phyloP scores from a whole-genome alignment of 192 early-diverging fungal genomes.

The Phlyctochytrium arcticum region DNA sequence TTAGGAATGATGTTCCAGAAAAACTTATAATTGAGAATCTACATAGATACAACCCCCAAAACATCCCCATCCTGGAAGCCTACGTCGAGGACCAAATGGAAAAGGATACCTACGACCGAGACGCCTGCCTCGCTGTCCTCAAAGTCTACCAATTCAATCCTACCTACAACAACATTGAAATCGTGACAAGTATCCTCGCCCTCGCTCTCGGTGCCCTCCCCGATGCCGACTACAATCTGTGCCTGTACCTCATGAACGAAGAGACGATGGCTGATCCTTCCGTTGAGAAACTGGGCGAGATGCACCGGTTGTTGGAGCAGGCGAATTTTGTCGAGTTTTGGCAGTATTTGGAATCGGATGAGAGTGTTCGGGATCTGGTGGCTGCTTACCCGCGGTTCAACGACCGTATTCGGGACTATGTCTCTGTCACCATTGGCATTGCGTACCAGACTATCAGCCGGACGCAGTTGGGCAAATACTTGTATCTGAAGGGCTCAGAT shows the following conservation, averaged over 20 bases:
- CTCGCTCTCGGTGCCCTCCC: conserved; percentile 81
- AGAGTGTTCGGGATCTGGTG: conserved; percentile 55
- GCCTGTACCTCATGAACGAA: conserved; percentile 79
- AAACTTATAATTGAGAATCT: neutral
- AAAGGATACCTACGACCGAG: conserved; percentile 74
- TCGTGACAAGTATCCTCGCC: conserved; percentile 70
- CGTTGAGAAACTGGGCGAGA: conserved; percentile 56
- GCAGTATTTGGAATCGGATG: conserved; percentile 46
- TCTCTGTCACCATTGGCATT: conserved; percentile 68
- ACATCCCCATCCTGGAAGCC: conserved; percentile 75
- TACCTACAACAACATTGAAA: conserved; percentile 62
- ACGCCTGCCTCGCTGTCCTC: conserved; percentile 87
- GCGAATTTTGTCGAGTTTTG: conserved; percentile 73
- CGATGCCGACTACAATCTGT: conserved; percentile 87
- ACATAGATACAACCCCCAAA: conserved; percentile 81
- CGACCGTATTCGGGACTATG: conserved; percentile 66
- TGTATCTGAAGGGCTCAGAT: conserved; percentile 66
- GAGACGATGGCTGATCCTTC: conserved; percentile 52
- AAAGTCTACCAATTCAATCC: conserved; percentile 97
- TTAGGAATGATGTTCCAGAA: neutral
- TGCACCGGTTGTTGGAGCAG: conserved; percentile 78
- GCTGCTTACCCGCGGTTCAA: conserved; percentile 48
- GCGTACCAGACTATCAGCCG: conserved; percentile 78
- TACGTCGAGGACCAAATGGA: conserved; percentile 78
- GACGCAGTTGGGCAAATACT: conserved; percentile 52